phyloP scores from a whole-genome alignment of 2,329 filamentous ascomycete genomes.

The Fusarium nurragi region DNA sequence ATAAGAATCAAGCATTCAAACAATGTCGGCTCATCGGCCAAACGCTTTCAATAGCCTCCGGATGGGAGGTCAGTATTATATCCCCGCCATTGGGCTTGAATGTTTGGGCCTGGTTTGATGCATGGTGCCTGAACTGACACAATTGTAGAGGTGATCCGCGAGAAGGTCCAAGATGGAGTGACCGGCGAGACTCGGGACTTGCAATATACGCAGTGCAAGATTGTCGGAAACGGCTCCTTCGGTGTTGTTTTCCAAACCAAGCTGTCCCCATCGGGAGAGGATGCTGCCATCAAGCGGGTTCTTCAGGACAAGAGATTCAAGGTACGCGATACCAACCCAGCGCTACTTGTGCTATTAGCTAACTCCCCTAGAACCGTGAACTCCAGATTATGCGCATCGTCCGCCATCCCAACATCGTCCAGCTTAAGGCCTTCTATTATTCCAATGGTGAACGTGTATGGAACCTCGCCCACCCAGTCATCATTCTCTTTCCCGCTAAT shows the following conservation, averaged over 20 bases:
- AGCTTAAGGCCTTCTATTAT: constrained; percentile 99
- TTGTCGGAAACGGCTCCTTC: constrained; percentile 98
- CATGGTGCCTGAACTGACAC: constrained; percentile 26
- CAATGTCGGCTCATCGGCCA: constrained; percentile 90
- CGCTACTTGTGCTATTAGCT: constrained; percentile 12
- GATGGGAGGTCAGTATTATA: constrained; percentile 86
- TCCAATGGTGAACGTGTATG: constrained; percentile 96
- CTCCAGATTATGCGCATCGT: constrained; percentile 99
- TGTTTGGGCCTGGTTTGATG: background rate
- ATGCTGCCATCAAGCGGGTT: constrained; percentile 98
- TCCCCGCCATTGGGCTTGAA: constrained; percentile 13
- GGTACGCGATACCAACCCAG: constrained; percentile 60
- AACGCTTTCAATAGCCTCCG: constrained; percentile 87
- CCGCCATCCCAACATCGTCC: constrained; percentile 97
- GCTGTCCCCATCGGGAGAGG: constrained; percentile 95
- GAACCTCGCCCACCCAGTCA: constrained; percentile 3
- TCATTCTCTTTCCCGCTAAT: constrained; percentile 21
- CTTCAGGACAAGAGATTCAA: constrained; percentile 99
- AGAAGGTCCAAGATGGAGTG: constrained; percentile 98
- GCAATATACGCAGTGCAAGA: constrained; percentile 99
- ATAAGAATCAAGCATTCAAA: constrained; percentile 42
- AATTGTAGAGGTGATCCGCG: constrained; percentile 87
- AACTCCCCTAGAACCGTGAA: constrained; percentile 84
- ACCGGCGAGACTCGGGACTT: constrained; percentile 97
- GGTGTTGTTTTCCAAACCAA: constrained; percentile 99